Conservation (phyloP, 78 protist species). For the Trichosphaerium sp. region DNA sequence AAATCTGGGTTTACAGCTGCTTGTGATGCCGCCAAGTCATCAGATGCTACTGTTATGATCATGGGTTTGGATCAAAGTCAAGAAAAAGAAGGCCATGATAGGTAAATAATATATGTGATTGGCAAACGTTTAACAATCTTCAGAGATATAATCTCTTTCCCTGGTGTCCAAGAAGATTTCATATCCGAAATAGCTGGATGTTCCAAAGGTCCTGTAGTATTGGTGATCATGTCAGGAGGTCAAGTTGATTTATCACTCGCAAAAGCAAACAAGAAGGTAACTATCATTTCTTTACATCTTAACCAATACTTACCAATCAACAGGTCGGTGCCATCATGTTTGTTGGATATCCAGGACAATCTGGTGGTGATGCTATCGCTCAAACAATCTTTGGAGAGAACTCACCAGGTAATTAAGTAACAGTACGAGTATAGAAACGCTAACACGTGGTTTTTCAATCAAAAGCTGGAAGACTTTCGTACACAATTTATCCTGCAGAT, state of each 20-base stretch:
- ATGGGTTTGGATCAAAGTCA: slow-evolving; percentile 16
- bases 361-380: slow-evolving; percentile 16
- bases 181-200: background rate
- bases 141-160: slow-evolving; percentile 6
- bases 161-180: slow-evolving; percentile 15
- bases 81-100: background rate
- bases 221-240: slow-evolving; percentile 6
- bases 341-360: slow-evolving; percentile 21
- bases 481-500: background rate
- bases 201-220: background rate
- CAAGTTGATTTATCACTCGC: background rate
- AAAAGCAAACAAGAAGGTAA: background rate
- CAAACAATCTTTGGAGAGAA: background rate
- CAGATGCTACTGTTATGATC: slow-evolving; percentile 11
- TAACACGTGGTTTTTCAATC: no score
- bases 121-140: background rate
- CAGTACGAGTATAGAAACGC: no score
- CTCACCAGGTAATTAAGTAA: no score
- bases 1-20: slow-evolving; percentile 12
- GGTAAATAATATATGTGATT: background rate
- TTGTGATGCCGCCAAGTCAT: background rate
- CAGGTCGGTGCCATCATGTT: background rate
- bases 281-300: no score
- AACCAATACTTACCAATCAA: background rate
- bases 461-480: background rate